Base-by-base conservation (phyloP, 768 basidiomycete species). In the Trametes cinnabarina region DNA sequence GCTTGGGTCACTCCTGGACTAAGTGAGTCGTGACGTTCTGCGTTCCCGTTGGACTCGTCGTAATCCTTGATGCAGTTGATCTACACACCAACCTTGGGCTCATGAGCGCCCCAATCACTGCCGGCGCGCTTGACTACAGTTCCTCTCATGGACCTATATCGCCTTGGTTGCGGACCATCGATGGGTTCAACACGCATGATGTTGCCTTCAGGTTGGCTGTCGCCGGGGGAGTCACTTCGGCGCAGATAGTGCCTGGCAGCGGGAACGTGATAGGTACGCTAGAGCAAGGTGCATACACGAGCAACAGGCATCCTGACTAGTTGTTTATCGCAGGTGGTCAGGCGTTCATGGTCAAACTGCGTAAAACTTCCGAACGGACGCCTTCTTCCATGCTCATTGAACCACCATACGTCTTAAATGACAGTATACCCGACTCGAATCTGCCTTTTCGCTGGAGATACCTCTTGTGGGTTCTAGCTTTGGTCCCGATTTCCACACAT, bases 131-230 rank as follows among this genome's bases (percentile, higher is more conserved):
- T 57, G 55, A 63, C 66, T 74, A 80, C 14, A 86, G 88, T 68
- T 91, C 90, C 10, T 61, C 59, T 10, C 80, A 89, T 49, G 88
- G 87, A 0, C 81, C 90, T 3, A 78, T 89, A 55, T 65, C 85
- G 32, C 92, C 92, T 2, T 91, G 87, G 85, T 76, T 98, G 25
- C 80, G 92, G 46, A 87, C 83, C 55, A 77, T 94, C 37, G 94
- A 98, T 68, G 92, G 82, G 0, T 79, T 97, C 65, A 88, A 95
- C 68, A 93, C 90, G 0, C 90, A 93, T 58, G 94, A 95, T 66
- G 83, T 86, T 39, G 78, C 86, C 1, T 87, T 86, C 69, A 76
- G 77, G 55, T 77, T 92, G 15, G 82, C 90, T 3, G 86, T 94
- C 52, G 81, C 94, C 3, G 94, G 94, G 11, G 95, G 95, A 14